Evolutionary conservation across 2,329 filamentous ascomycete species (phyloP).

Genomic region (Colletotrichum theobromicola): DNA sequence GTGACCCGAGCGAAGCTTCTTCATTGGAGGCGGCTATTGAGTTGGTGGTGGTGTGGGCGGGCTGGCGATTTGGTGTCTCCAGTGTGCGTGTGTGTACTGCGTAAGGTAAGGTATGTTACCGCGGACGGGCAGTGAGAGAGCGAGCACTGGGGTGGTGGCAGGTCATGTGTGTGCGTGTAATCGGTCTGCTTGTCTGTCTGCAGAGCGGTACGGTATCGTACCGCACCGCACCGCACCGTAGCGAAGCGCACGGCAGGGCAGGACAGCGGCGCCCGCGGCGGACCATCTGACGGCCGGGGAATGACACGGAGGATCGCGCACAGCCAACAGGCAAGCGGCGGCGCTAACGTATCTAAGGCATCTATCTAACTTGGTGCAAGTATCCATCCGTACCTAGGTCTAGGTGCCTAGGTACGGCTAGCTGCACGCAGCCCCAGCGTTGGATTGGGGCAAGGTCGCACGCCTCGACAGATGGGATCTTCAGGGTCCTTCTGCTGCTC

Average conservation of each 20-base stretch:
- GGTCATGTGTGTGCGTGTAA: neutral
- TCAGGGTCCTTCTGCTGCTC: conserved; percentile 18
- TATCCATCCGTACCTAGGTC: too few species aligned
- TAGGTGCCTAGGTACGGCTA: neutral
- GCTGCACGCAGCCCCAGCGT: conserved; percentile 10
- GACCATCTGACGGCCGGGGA: conserved; percentile 16
- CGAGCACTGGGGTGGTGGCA: neutral
- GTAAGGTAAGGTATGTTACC: neutral
- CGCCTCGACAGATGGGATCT: conserved; percentile 15
- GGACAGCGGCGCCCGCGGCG: conserved; percentile 10
- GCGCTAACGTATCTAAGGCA: neutral
- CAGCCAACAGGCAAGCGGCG: conserved; percentile 1
- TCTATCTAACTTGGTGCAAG: too few species aligned
- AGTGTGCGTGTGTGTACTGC: neutral
- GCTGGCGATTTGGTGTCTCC: neutral
- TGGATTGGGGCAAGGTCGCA: conserved; percentile 5
- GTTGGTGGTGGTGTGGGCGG: neutral
- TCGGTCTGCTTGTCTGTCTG: neutral
- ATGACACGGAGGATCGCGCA: conserved; percentile 5
- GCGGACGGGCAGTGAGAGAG: neutral
- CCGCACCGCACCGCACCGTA: neutral
- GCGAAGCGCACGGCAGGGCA: conserved; percentile 1
- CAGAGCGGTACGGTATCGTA: conserved; percentile 10
- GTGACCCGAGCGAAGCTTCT: neutral
- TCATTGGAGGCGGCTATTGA: conserved; percentile 13